A percentile compares a stretch with the other conserved stretches of the same genome.
phyloP scores from a whole-genome alignment of 1,284 basidiomycete genomes.

The Phylloboletellus chloephorus region DNA sequence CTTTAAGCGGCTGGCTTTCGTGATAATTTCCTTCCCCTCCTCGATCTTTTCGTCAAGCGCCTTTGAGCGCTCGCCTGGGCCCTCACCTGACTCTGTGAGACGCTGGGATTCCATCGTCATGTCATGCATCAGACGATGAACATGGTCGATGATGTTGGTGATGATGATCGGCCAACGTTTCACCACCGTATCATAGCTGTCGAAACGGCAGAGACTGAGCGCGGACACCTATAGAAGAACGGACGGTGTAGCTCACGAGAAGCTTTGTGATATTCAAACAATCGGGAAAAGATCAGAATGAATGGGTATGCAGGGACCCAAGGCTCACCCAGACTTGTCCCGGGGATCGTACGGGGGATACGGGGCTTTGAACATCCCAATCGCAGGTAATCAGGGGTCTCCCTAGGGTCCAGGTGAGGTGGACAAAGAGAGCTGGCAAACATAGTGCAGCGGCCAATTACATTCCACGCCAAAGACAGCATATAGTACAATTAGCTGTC shows the following conservation, averaged over 20 bases:
- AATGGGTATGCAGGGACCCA: background rate
- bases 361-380: slow-evolving; percentile 43
- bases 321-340: slow-evolving; percentile 51
- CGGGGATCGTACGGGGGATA: slow-evolving; percentile 63
- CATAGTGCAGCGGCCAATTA: too few species aligned
- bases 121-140: slow-evolving; percentile 56
- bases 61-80: slow-evolving; percentile 14
- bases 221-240: background rate
- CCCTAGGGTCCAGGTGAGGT: too few species aligned
- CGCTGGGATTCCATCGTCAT: slow-evolving; percentile 32
- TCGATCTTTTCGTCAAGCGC: slow-evolving; percentile 40
- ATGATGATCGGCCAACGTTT: slow-evolving; percentile 89
- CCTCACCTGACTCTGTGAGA: slow-evolving; percentile 7
- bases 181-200: slow-evolving; percentile 54
- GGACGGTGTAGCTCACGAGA: slow-evolving; percentile 42
- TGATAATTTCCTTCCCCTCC: slow-evolving; percentile 80
- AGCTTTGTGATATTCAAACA: slow-evolving; percentile 23
- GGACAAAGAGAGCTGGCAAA: too few species aligned
- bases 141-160: slow-evolving; percentile 70
- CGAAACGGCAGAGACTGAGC: slow-evolving; percentile 24
- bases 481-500: too few species aligned
- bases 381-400: background rate
- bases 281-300: slow-evolving; percentile 6
- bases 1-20: slow-evolving; percentile 76
- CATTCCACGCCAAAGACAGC: too few species aligned